Percentiles rank a stretch among this genome's conserved stretches.
Evolutionary conservation across 2,329 filamentous ascomycete genomes (phyloP).

Genomic region (Claviceps sp.): DNA sequence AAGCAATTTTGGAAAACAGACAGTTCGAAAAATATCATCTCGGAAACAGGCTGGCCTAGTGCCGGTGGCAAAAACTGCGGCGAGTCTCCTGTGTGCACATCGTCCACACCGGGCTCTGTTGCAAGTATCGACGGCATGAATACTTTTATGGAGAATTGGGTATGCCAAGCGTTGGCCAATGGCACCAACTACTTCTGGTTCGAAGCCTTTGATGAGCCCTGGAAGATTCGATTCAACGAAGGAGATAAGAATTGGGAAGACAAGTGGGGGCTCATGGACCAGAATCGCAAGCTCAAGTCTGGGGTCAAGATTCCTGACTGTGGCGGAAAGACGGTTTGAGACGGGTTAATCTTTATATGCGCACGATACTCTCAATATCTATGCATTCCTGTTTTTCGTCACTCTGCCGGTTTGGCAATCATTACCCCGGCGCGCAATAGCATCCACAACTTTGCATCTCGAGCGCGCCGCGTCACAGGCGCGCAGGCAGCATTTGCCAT

Average conservation of each 20-base stretch:
- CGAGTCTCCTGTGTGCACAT: constrained; percentile 32
- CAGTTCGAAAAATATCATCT: constrained; percentile 59
- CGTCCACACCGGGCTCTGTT: constrained; percentile 45
- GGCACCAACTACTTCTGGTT: constrained; percentile 96
- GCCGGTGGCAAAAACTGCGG: constrained; percentile 71
- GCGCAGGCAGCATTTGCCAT: not conserved
- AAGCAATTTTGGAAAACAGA: constrained; percentile 50
- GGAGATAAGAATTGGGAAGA: constrained; percentile 72
- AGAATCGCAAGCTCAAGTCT: constrained; percentile 68
- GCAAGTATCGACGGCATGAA: constrained; percentile 75
- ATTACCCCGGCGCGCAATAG: not conserved
- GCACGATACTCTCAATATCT: not conserved
- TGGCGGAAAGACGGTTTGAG: constrained; percentile 51
- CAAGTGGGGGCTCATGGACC: constrained; percentile 86
- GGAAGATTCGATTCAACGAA: constrained; percentile 69
- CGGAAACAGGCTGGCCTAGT: constrained; percentile 85
- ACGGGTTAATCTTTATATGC: too few species aligned
- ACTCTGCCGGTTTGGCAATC: not conserved
- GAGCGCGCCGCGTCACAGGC: not conserved
- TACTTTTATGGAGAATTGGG: constrained; percentile 71
- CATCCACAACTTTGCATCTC: not conserved
- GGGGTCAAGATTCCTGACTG: constrained; percentile 83
- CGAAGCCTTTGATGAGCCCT: constrained; percentile 90
- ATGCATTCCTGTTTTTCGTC: not conserved
- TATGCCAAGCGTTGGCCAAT: constrained; percentile 67